These are phyloP conservation scores for Ballota nigra DNA, from an alignment of 257 asterid genomes.

Conservation along the genomic window DNA sequence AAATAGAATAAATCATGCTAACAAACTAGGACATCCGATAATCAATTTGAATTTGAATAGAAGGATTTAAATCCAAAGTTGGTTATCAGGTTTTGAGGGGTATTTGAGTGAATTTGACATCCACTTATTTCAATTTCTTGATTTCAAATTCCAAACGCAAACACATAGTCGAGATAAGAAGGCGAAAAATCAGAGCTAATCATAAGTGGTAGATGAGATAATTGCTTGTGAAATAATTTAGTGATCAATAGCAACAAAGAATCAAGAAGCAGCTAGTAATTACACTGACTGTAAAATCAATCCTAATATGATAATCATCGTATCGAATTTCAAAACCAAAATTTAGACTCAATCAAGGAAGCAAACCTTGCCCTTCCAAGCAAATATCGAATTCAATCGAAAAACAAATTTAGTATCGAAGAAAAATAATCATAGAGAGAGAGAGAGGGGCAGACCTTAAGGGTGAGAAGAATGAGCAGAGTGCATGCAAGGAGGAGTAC, in stretches of 20 bases:
- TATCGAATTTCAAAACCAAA: slow-evolving; percentile 12
- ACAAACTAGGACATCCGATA: too few relatives aligned
- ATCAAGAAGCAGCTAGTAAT: too few relatives aligned
- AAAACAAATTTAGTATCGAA: neutral
- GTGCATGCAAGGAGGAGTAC: slow-evolving; percentile 40
- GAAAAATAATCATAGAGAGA: slow-evolving; percentile 20
- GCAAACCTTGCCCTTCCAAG: too few relatives aligned
- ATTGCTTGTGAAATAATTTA: neutral
- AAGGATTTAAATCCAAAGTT: too few relatives aligned
- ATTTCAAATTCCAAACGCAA: neutral
- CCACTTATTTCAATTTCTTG: neutral
- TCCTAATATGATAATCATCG: too few relatives aligned
- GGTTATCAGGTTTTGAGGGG: neutral
- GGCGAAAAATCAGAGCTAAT: neutral
- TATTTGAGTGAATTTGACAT: neutral
- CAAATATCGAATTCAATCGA: slow-evolving; percentile 8
- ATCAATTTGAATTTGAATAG: too few relatives aligned
- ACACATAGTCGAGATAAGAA: neutral
- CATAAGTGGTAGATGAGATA: neutral
- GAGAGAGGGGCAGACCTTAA: slow-evolving; percentile 41
- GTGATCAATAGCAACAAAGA: neutral
- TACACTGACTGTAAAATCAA: neutral
- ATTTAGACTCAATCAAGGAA: too few relatives aligned
- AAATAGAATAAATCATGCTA: too few relatives aligned
- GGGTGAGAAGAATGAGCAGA: slow-evolving; percentile 37